phyloP scores from a whole-genome alignment of 257 asterid genomes.

The Primulina huaijiensis region DNA sequence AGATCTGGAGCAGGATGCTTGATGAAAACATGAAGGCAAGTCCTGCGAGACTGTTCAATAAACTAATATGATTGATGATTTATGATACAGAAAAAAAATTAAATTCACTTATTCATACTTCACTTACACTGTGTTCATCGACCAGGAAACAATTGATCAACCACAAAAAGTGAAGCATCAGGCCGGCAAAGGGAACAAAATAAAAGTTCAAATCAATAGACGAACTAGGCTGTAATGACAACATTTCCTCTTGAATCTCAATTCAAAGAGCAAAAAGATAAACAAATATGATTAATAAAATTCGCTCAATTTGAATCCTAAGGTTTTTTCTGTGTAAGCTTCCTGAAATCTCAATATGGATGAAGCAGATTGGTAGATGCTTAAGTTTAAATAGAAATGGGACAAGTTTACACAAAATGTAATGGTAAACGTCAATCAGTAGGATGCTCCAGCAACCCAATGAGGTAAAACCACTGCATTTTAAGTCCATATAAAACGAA shows the following conservation, averaged over 20 bases:
- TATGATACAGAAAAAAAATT: conserved; percentile 17
- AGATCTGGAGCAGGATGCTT: conserved; percentile 83
- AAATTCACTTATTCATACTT: conserved; percentile 19
- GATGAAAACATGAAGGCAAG: conserved; percentile 98
- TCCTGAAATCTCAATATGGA: conserved; percentile 2
- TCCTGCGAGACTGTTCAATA: conserved; percentile 86
- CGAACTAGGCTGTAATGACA: conserved; percentile 18
- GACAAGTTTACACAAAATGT: not conserved
- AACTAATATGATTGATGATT: conserved; percentile 25
- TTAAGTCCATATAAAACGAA: not conserved
- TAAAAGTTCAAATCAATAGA: conserved; percentile 20
- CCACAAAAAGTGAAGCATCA: conserved; percentile 24
- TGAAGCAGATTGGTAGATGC: conserved; percentile 15
- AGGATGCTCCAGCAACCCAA: not conserved
- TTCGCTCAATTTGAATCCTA: not conserved
- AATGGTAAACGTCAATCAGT: not conserved
- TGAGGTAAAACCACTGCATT: not conserved
- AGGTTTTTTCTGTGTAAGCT: not conserved
- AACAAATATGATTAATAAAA: conserved; percentile 5
- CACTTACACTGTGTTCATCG: conserved; percentile 77
- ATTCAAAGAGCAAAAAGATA: conserved; percentile 15
- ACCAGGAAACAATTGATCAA: conserved; percentile 22
- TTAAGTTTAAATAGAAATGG: too few species aligned
- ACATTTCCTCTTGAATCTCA: conserved; percentile 13
- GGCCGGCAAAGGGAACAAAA: conserved; percentile 29